These are phyloP conservation scores for Garcia nutans DNA, from an alignment of 345 rosid species.

Conservation along the genomic window DNA sequence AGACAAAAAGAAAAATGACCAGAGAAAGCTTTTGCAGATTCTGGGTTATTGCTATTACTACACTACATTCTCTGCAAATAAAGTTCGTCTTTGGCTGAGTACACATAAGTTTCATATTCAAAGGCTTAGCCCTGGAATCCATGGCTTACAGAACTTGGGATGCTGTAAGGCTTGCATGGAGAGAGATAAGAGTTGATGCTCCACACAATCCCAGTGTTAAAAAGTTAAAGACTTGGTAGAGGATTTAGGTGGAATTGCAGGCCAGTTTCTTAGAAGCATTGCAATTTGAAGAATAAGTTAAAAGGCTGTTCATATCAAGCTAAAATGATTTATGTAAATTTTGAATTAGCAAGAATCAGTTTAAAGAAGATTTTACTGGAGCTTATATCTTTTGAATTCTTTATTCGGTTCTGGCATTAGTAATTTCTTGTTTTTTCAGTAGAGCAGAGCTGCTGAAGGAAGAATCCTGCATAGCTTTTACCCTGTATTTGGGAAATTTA, in stretches of 20 bases:
- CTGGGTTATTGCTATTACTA: not conserved
- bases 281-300: not conserved
- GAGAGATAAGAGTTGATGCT: not conserved
- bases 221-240: no score
- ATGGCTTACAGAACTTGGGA: not conserved
- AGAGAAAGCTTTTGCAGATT: not conserved
- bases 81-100: not conserved
- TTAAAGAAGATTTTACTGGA: not conserved
- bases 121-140: not conserved
- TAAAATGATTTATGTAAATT: not conserved
- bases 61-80: not conserved
- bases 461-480: not conserved
- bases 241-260: no score
- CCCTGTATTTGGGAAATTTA: not conserved
- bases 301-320: not conserved
- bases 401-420: not conserved
- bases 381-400: not conserved
- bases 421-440: not conserved
- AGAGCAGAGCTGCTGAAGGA: not conserved
- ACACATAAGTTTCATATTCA: not conserved
- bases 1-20: not conserved
- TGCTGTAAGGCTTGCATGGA: not conserved
- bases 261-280: not conserved
- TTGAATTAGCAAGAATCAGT: not conserved
- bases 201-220: not conserved